Evolutionary conservation across 2,329 filamentous ascomycete species (phyloP).

Genomic region (Fusarium verticillioides): DNA sequence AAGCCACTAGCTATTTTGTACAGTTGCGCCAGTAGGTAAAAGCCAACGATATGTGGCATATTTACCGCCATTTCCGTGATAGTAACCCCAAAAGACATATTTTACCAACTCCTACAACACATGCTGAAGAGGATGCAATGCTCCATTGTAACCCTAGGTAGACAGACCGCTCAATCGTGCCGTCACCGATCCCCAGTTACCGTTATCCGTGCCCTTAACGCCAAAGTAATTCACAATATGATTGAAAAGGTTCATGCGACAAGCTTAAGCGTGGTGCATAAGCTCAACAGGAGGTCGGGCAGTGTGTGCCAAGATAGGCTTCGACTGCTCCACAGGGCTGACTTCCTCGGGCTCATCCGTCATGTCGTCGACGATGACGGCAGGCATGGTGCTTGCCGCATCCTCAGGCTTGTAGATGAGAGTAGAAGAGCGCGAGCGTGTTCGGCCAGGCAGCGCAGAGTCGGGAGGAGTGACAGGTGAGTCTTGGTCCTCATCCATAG

Average conservation of each 20-base stretch:
- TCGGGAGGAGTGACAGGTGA: constrained; percentile 49
- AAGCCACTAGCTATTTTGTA: constrained; percentile 23
- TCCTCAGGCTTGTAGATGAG: constrained; percentile 72
- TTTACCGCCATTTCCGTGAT: constrained; percentile 11
- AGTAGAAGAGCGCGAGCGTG: constrained; percentile 71
- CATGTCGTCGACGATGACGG: constrained; percentile 75
- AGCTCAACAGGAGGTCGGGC: constrained; percentile 72
- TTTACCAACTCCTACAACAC: constrained; percentile 39
- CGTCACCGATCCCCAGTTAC: constrained; percentile 2
- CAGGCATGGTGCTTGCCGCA: constrained; percentile 66
- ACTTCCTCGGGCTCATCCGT: constrained; percentile 64
- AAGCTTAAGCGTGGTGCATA: constrained; percentile 59
- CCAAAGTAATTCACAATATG: constrained; percentile 24
- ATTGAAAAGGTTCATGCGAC: background rate
- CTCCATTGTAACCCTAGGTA: constrained; percentile 23
- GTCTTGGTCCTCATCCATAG: constrained; percentile 51
- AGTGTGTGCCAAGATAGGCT: constrained; percentile 69
- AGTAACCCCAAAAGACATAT: constrained; percentile 15
- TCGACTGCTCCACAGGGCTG: constrained; percentile 55
- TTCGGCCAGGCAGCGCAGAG: constrained; percentile 43
- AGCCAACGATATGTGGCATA: constrained; percentile 3
- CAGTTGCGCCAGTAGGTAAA: constrained; percentile 21
- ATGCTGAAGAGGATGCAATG: constrained; percentile 32
- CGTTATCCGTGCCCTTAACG: constrained; percentile 34
- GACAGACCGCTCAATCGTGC: constrained; percentile 18